These are phyloP conservation scores for Backusella macrospora DNA, from an alignment of 192 early-diverging fungal genomes.

Conservation along the genomic window DNA sequence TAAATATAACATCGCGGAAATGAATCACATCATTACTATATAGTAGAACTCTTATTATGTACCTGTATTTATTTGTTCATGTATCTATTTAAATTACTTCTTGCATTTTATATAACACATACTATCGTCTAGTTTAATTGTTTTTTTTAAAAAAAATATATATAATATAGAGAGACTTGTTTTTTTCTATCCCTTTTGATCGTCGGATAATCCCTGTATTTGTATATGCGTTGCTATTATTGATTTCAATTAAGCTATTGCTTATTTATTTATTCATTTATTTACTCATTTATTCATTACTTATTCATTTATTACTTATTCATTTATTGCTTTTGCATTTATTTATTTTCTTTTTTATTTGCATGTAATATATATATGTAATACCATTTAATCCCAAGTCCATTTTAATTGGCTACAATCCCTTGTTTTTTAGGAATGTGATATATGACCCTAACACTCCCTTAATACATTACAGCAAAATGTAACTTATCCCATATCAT, in stretches of 20 bases:
- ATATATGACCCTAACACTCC: neutral
- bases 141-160: neutral
- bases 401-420: neutral
- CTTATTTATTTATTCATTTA: constrained; percentile 11
- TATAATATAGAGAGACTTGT: neutral
- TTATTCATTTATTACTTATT: too few species aligned
- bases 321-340: too few species aligned
- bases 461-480: constrained; percentile 21
- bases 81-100: too few species aligned
- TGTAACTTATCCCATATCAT: constrained; percentile 22
- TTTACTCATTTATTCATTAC: constrained; percentile 3
- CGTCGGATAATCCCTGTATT: constrained; percentile 1
- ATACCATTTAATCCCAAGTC: neutral
- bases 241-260: constrained; percentile 10
- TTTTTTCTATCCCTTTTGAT: constrained; percentile 2
- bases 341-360: too few species aligned
- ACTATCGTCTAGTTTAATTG: too few species aligned
- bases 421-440: constrained; percentile 16
- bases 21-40: too few species aligned
- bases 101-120: too few species aligned
- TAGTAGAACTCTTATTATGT: too few species aligned
- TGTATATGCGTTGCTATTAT: constrained; percentile 1
- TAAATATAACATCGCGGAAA: too few species aligned
- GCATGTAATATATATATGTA: too few species aligned
- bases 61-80: too few species aligned